A percentile compares a stretch with the other conserved stretches of the same genome.
Evolutionary conservation across 1,284 basidiomycete species (phyloP).

Genomic region (Puccinia coronata): DNA sequence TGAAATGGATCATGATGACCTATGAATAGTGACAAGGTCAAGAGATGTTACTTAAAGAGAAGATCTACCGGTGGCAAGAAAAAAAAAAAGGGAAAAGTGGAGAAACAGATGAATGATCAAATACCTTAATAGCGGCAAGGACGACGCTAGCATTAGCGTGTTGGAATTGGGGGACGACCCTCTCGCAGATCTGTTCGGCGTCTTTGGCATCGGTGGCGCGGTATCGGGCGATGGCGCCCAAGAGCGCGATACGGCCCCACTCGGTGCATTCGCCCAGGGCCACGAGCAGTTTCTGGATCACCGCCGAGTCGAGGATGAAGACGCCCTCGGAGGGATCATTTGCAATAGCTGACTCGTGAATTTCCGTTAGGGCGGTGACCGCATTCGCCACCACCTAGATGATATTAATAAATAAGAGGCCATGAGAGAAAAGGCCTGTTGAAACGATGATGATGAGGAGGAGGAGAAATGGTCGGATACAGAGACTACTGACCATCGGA

Average conservation of each 20-base stretch:
- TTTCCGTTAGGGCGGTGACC: constrained; percentile 87
- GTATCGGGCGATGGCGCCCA: constrained; percentile 36
- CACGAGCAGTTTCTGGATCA: constrained; percentile 78
- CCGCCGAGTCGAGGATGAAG: constrained; percentile 77
- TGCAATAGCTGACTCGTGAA: constrained; percentile 58
- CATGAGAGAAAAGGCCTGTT: neutral
- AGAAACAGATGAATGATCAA: too few relatives aligned
- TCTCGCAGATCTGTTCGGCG: constrained; percentile 89
- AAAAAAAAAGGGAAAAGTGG: neutral
- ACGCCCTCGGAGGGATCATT: constrained; percentile 85
- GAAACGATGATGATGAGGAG: neutral
- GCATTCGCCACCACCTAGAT: constrained; percentile 74
- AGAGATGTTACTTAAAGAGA: neutral
- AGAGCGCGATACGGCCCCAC: constrained; percentile 62
- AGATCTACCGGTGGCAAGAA: constrained; percentile 13
- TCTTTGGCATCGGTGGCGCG: constrained; percentile 77
- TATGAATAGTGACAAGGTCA: constrained; percentile 56
- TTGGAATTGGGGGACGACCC: constrained; percentile 84
- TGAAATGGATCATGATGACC: constrained; percentile 97
- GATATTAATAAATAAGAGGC: neutral
- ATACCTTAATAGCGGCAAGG: constrained; percentile 88
- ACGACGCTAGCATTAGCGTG: constrained; percentile 93
- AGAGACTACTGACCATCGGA: constrained; percentile 74
- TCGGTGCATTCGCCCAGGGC: constrained; percentile 90
- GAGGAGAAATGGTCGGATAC: neutral